Base-by-base conservation (phyloP, 176 grass and related monocot species). In the Carex kokanica region DNA sequence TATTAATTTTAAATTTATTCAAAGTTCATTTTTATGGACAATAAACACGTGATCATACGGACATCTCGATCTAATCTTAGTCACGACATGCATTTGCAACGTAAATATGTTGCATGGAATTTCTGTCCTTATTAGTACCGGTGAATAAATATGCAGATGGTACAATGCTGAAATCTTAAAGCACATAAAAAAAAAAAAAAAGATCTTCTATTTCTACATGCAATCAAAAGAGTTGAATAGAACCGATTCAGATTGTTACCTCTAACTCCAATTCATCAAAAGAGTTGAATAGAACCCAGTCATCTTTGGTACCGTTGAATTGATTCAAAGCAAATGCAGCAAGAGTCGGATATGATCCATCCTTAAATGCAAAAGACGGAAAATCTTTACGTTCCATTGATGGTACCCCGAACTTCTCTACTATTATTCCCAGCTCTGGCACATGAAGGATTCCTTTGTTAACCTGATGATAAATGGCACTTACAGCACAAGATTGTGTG, bases 401-500 rank as follows among this genome's bases (percentile, higher is more conserved):
- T 57, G 82, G 82, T 15, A 84, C n/a, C 64, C 65, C 25, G 52
- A 74, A 60, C 20, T 16, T 14, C 11, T 41, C 41, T 16, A 40
- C 16, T 21, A 5, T 57, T 2, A 29, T 36, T 47, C 82, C 82
- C 1, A 23, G 45, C 61, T 38, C 24, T 2, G 82, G 82, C 49
- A 84, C 82, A 5, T 84, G 15, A 29, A 84, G 23, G 32, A 72
- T 21, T 52, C 65, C 82, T 64, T 56, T 41, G 9, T 54, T 72
- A 43, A 74, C 64, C n/a, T 57, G 53, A 60, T 72, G 25, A 74
- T 84, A 84, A 27, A 84, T 84, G 3, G 82, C 47, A 74, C 82
- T 84, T 21, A 84, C 82, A 20, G 64, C n/a, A 36, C 64, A 84
- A 40, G 82, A 84, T 41, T 84, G 82, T 41, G 82, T 84, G 12